Evolutionary conservation across 805 yeast genomes (phyloP).

Genomic region (Hanseniaspora lachancei): DNA sequence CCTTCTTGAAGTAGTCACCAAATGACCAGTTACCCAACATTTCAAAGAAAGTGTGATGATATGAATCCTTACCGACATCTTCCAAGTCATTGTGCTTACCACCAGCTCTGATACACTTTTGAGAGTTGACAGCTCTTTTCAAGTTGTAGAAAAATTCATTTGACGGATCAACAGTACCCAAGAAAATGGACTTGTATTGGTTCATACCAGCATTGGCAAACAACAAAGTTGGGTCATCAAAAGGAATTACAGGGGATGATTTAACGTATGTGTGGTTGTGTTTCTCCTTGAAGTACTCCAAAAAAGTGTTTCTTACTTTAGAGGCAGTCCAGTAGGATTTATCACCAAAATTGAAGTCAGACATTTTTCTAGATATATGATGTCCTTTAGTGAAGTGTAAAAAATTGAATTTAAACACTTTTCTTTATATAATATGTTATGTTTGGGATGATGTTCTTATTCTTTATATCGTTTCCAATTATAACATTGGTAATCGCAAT

Average conservation of each 20-base stretch:
- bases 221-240: constrained; percentile 90
- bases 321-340: constrained; percentile 38
- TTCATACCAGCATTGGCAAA: constrained; percentile 99
- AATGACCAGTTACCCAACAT: constrained; percentile 99
- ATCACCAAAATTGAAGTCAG: constrained; percentile 21
- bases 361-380: not conserved
- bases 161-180: constrained; percentile 94
- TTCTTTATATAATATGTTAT: not conserved
- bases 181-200: constrained; percentile 93
- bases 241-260: constrained; percentile 90
- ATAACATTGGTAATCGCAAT: too few relatives aligned
- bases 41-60: constrained; percentile 97
- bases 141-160: constrained; percentile 62
- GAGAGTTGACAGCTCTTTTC: constrained; percentile 88
- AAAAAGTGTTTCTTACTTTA: constrained; percentile 64
- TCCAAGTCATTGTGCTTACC: constrained; percentile 97
- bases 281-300: constrained; percentile 59
- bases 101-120: constrained; percentile 98
- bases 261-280: constrained; percentile 68
- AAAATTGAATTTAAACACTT: constrained; percentile 15
- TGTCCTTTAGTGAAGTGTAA: not conserved
- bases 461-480: too few relatives aligned
- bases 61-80: constrained; percentile 95
- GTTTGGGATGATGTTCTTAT: not conserved
- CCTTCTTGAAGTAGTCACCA: constrained; percentile 95